These are phyloP conservation scores for Corymbia citriodora DNA, from an alignment of 441 rosid species.

Conservation along the genomic window DNA sequence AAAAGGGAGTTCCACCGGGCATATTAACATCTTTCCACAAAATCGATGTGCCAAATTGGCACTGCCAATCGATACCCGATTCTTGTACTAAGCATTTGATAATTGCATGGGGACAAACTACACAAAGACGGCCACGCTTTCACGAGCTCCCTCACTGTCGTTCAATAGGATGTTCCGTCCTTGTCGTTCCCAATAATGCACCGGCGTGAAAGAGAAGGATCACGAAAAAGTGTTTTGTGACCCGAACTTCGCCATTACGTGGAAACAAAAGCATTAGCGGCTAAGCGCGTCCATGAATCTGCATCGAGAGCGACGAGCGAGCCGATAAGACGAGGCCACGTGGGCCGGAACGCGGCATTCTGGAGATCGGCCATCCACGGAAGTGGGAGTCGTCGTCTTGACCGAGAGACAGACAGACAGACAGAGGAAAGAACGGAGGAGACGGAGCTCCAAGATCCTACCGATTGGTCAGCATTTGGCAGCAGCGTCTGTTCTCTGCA, in stretches of 20 bases:
- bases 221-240: background rate
- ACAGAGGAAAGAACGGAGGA: background rate
- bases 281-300: background rate
- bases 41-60: background rate
- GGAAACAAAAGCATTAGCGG: background rate
- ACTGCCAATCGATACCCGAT: background rate
- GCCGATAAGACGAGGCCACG: background rate
- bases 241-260: background rate
- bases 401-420: background rate
- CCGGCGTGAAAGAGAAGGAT: background rate
- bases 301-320: background rate
- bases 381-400: background rate
- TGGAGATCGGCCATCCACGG: background rate
- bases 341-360: background rate
- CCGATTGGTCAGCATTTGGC: background rate
- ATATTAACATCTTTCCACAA: background rate
- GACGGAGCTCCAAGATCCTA: background rate
- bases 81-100: background rate
- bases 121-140: background rate
- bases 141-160: background rate
- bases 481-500: background rate
- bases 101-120: background rate
- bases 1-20: background rate
- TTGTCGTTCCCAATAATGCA: background rate
- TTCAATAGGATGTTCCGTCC: background rate